phyloP scores from a whole-genome alignment of 768 basidiomycete genomes.

The Mycena leptocephala region DNA sequence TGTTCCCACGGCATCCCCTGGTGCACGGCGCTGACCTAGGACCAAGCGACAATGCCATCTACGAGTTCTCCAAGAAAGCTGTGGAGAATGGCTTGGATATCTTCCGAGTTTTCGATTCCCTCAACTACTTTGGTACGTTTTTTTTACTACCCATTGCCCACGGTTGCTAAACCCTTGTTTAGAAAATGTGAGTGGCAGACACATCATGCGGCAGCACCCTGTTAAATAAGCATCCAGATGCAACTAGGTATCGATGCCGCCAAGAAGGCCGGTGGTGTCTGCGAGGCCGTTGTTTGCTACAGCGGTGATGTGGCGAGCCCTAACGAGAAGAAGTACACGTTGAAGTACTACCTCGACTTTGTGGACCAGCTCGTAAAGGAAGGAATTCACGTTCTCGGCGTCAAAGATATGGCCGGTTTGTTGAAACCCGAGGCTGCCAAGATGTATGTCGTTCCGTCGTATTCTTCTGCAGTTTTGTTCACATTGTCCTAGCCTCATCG shows the following conservation, averaged over 20 bases:
- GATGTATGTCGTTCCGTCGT: conserved; percentile 68
- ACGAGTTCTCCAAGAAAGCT: conserved; percentile 99
- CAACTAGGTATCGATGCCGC: conserved; percentile 98
- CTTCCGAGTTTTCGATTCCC: conserved; percentile 98
- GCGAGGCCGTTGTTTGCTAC: conserved; percentile 98
- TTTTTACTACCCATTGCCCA: neutral
- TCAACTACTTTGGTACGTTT: conserved; percentile 95
- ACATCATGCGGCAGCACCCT: neutral
- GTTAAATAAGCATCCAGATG: conserved; percentile 71
- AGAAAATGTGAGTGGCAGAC: conserved; percentile 78
- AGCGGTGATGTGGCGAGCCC: conserved; percentile 97
- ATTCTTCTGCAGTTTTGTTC: neutral
- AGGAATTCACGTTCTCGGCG: conserved; percentile 96
- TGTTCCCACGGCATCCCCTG: conserved; percentile 45
- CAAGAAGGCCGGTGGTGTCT: conserved; percentile 99
- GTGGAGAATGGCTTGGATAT: conserved; percentile 99
- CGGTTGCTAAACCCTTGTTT: conserved; percentile 23
- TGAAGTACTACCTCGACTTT: conserved; percentile 98
- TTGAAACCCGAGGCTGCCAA: conserved; percentile 96
- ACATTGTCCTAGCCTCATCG: conserved; percentile 74
- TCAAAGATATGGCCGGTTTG: conserved; percentile 99
- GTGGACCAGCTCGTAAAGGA: conserved; percentile 93
- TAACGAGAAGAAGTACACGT: conserved; percentile 96
- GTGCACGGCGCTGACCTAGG: conserved; percentile 29
- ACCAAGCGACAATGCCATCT: conserved; percentile 94